Conservation (phyloP, 139 green algal species). For the Bryopsis sp. region DNA sequence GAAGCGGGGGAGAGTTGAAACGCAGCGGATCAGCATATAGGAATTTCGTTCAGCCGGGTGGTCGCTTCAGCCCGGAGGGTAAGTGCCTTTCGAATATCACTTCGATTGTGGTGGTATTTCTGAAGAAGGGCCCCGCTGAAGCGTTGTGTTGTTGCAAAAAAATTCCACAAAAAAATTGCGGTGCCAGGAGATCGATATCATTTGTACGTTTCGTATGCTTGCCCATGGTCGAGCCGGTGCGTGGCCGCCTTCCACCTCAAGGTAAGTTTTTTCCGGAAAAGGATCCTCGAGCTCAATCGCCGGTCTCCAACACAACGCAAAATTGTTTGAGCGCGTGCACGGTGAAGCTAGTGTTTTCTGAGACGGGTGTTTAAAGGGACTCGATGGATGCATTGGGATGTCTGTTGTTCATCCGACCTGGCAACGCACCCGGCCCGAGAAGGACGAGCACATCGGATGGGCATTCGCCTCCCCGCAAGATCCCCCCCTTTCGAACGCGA, state of each 20-base stretch:
- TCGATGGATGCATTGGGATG: slow-evolving; percentile 70
- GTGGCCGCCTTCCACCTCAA: slow-evolving; percentile 67
- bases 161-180: no score
- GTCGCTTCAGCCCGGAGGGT: slow-evolving; percentile 45
- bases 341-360: no score
- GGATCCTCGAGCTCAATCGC: no score
- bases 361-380: slow-evolving; percentile 42
- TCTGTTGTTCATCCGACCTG: slow-evolving; percentile 79
- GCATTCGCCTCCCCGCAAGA: slow-evolving; percentile 50
- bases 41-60: slow-evolving; percentile 36
- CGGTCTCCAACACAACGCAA: no score
- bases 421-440: slow-evolving; percentile 58
- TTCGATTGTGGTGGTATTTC: no score
- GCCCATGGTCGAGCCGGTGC: slow-evolving; percentile 82
- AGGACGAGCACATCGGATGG: slow-evolving; percentile 87
- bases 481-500: slow-evolving; percentile 33
- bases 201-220: slow-evolving; percentile 88
- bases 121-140: neutral
- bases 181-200: slow-evolving; percentile 84
- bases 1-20: slow-evolving; percentile 50
- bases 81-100: neutral
- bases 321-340: no score
- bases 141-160: no score
- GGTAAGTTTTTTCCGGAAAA: slow-evolving; percentile 25
- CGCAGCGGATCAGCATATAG: slow-evolving; percentile 31